These are phyloP conservation scores for Naganishia vishniacii DNA, from an alignment of 768 basidiomycete genomes.

Conservation along the genomic window DNA sequence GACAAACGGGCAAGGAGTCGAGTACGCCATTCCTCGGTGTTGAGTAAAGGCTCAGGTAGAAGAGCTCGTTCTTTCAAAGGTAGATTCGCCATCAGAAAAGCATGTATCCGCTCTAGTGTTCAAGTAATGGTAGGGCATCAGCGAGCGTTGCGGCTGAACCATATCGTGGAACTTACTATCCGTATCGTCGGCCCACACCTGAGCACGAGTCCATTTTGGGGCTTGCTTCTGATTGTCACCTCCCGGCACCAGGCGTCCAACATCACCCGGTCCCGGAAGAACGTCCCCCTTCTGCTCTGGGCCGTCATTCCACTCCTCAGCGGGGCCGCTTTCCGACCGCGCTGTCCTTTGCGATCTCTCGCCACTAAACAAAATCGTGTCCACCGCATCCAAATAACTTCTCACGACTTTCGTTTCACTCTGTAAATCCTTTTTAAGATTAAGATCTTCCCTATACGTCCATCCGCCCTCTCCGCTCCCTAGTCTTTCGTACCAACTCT, in stretches of 20 bases:
- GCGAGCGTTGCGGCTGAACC: background rate
- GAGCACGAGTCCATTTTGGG: background rate
- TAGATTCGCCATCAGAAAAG: conserved; percentile 37
- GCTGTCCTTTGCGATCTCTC: background rate
- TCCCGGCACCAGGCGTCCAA: no score
- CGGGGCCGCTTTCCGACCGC: no score
- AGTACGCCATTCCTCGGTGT: conserved; percentile 2
- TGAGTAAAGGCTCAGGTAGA: conserved; percentile 29
- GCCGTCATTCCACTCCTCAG: no score
- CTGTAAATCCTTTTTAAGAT: background rate
- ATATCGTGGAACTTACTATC: background rate
- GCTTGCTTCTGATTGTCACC: no score
- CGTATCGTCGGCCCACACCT: background rate
- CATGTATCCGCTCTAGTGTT: conserved; percentile 36
- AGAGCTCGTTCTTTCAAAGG: conserved; percentile 30
- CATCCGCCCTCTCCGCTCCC: conserved; percentile 19
- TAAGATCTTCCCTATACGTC: conserved; percentile 20
- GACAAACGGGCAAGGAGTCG: conserved; percentile 34
- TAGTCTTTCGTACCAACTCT: conserved; percentile 27
- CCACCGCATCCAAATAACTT: conserved; percentile 34
- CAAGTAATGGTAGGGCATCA: background rate
- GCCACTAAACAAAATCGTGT: conserved; percentile 26
- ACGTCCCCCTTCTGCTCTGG: no score
- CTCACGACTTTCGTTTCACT: conserved; percentile 6
- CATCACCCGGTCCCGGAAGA: no score